Percentiles rank a stretch among this genome's conserved stretches.
phyloP scores from a whole-genome alignment of 1,284 basidiomycete species.

The Sanghuangporus weigelae region DNA sequence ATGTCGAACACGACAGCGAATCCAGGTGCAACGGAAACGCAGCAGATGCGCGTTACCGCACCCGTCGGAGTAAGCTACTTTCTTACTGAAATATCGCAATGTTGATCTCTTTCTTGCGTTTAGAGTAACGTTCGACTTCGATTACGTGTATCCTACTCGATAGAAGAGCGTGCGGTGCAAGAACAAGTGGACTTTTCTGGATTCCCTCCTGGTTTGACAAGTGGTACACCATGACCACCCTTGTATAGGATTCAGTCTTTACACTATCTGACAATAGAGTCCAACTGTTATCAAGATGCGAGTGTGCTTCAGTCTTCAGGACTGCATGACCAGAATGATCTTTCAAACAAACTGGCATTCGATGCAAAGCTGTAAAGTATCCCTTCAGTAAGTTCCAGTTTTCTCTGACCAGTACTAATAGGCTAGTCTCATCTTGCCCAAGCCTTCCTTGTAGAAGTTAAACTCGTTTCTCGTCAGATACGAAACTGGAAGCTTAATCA shows the following conservation, averaged over 20 bases:
- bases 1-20: slow-evolving; percentile 84
- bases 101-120: background rate
- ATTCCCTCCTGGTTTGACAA: slow-evolving; percentile 79
- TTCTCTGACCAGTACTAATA: too few species aligned
- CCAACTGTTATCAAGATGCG: background rate
- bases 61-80: slow-evolving; percentile 71
- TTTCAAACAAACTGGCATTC: too few species aligned
- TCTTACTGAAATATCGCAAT: background rate
- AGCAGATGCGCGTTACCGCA: slow-evolving; percentile 90
- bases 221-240: slow-evolving; percentile 27
- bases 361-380: too few species aligned
- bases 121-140: slow-evolving; percentile 84
- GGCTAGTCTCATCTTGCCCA: too few species aligned
- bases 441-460: too few species aligned
- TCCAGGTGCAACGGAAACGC: slow-evolving; percentile 83
- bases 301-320: too few species aligned
- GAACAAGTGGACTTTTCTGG: slow-evolving; percentile 95
- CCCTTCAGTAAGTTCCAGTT: too few species aligned
- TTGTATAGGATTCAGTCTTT: background rate
- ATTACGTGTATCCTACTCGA: slow-evolving; percentile 75
- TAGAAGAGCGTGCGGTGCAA: slow-evolving; percentile 67
- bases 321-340: too few species aligned
- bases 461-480: too few species aligned
- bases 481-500: too few species aligned
- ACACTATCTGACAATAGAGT: background rate